Percentiles rank a stretch among this genome's conserved stretches.
Evolutionary conservation across 139 green algal species (phyloP).

Genomic region (Auxenochlorella pyrenoidosa): DNA sequence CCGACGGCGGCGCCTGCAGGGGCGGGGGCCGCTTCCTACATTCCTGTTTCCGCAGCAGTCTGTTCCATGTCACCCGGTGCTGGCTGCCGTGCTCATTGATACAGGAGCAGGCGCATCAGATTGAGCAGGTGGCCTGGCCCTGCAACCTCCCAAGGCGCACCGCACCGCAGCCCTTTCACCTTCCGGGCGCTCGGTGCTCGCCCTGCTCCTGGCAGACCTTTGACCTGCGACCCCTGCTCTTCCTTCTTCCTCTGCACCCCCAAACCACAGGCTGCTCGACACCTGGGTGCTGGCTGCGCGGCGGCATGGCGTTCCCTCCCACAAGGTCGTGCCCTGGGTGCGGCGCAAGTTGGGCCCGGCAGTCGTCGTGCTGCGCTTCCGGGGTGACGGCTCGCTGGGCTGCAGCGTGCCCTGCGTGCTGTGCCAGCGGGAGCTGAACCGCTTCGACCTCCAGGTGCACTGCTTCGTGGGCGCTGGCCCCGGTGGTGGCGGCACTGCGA

Average conservation of each 20-base stretch:
- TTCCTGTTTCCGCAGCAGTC: too few relatives aligned
- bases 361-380: conserved; percentile 63
- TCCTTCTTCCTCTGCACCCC: background rate
- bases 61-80: too few relatives aligned
- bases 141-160: background rate
- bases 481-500: too few relatives aligned
- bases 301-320: conserved; percentile 55
- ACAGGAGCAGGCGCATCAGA: too few relatives aligned
- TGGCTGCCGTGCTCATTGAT: too few relatives aligned
- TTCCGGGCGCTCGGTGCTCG: background rate
- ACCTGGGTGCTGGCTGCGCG: conserved; percentile 51
- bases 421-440: conserved; percentile 61
- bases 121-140: background rate
- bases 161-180: too few relatives aligned
- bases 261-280: conserved; percentile 63
- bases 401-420: conserved; percentile 68
- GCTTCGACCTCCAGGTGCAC: conserved; percentile 65
- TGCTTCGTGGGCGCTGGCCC: conserved; percentile 34
- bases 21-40: too few relatives aligned
- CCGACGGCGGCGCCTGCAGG: background rate
- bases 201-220: background rate
- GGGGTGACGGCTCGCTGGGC: conserved; percentile 66
- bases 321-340: conserved; percentile 67
- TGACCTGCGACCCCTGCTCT: background rate
- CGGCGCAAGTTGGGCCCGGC: conserved; percentile 69